A percentile compares a stretch with the other conserved stretches of the same genome.
Conservation (phyloP, 148 eudicot genomes). For the Amaranthus palmeri region DNA sequence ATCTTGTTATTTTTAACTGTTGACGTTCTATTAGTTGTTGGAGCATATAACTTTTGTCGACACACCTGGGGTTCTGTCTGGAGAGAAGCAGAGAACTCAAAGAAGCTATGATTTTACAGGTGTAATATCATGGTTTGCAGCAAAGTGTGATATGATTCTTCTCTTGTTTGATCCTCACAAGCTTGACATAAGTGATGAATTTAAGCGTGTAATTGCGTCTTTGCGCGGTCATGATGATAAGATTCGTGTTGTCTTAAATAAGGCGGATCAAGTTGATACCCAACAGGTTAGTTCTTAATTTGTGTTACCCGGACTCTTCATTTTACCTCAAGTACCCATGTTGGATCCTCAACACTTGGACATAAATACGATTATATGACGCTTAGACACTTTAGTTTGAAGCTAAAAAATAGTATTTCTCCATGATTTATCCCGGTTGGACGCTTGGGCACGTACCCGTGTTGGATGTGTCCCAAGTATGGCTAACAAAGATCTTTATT, state of each 20-base stretch:
- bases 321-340: too few relatives aligned
- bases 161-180: conserved; percentile 90
- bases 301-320: not conserved
- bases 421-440: too few relatives aligned
- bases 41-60: conserved; percentile 89
- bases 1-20: not conserved
- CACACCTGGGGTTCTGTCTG: conserved; percentile 94
- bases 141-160: conserved; percentile 82
- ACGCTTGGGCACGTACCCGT: too few relatives aligned
- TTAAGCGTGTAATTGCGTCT: conserved; percentile 83
- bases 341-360: too few relatives aligned
- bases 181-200: conserved; percentile 90
- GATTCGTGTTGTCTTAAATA: conserved; percentile 87
- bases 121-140: conserved; percentile 93
- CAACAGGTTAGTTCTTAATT: conserved; percentile 55
- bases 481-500: not conserved
- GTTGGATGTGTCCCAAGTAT: too few relatives aligned
- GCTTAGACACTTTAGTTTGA: too few relatives aligned
- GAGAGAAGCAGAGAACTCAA: conserved; percentile 89
- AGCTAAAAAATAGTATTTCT: too few relatives aligned
- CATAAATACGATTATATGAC: too few relatives aligned
- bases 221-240: conserved; percentile 88
- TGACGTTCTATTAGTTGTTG: conserved; percentile 42
- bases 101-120: conserved; percentile 95
- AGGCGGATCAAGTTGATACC: conserved; percentile 95